Evolutionary conservation across 805 yeast species (phyloP).

Genomic region (Metschnikowia aberdeeniae): DNA sequence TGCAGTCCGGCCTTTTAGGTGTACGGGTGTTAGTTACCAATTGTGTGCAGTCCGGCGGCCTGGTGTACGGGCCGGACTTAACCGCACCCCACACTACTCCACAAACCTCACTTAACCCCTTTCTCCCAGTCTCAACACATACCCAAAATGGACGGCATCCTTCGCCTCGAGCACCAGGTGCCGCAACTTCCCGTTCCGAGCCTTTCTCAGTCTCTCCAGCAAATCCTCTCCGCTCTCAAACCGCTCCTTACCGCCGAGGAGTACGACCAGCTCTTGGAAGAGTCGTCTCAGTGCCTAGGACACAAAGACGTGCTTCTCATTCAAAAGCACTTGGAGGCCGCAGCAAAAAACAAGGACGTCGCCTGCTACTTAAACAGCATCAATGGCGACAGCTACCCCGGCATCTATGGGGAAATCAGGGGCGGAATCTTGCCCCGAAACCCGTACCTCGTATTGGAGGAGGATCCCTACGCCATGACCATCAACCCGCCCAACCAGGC

Average conservation of each 20-base stretch:
- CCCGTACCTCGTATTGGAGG: conserved; percentile 70
- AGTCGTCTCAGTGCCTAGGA: conserved; percentile 43
- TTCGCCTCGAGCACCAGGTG: conserved; percentile 38
- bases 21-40: too few relatives aligned
- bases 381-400: conserved; percentile 48
- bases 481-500: conserved; percentile 61
- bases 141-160: conserved; percentile 7
- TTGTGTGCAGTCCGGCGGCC: too few relatives aligned
- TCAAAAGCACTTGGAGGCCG: conserved; percentile 51
- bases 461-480: conserved; percentile 60
- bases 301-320: conserved; percentile 41
- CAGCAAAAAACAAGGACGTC: conserved; percentile 35
- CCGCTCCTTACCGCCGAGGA: conserved; percentile 58
- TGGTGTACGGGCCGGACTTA: too few relatives aligned
- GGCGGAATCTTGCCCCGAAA: conserved; percentile 72
- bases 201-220: conserved; percentile 45
- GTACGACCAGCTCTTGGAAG: conserved; percentile 39
- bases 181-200: conserved; percentile 65
- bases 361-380: conserved; percentile 53
- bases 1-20: too few relatives aligned
- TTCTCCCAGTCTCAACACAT: not conserved
- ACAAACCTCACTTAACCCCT: not conserved
- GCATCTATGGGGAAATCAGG: conserved; percentile 57
- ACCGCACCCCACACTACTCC: too few relatives aligned
- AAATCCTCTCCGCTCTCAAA: conserved; percentile 51